A percentile compares a stretch with the other conserved stretches of the same genome.
Conservation (phyloP, 140 eudicot species). For the Anethum foeniculum region DNA sequence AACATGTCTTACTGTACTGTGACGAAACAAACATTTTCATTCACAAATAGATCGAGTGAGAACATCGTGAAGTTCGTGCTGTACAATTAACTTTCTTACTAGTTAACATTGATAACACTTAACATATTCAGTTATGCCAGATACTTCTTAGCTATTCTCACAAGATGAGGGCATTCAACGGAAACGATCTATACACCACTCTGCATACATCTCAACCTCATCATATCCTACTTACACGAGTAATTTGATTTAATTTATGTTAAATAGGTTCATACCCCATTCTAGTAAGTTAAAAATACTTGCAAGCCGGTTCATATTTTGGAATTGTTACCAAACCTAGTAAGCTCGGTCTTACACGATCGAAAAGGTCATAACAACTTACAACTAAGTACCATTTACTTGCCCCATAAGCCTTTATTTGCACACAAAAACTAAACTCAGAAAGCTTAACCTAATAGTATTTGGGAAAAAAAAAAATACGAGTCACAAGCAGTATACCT, state of each 20-base stretch:
- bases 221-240: not conserved
- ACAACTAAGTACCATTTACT: not conserved
- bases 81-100: not conserved
- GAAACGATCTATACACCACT: not conserved
- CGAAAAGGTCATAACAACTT: not conserved
- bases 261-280: not conserved
- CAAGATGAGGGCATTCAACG: not conserved
- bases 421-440: not conserved
- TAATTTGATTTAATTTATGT: not conserved
- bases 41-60: not conserved
- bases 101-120: not conserved
- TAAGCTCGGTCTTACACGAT: not conserved
- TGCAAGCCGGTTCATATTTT: not conserved
- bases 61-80: not conserved
- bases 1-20: not conserved
- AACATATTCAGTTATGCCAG: not conserved
- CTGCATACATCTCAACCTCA: not conserved
- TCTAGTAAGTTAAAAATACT: not conserved
- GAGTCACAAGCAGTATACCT: slow-evolving; percentile 31
- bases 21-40: not conserved
- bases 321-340: not conserved
- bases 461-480: not conserved
- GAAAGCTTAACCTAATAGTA: not conserved
- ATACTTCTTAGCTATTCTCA: not conserved
- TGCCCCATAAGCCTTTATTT: not conserved